Evolutionary conservation across 192 early-diverging fungal genomes (phyloP).

Genomic region (Spizellomyces sp.): DNA sequence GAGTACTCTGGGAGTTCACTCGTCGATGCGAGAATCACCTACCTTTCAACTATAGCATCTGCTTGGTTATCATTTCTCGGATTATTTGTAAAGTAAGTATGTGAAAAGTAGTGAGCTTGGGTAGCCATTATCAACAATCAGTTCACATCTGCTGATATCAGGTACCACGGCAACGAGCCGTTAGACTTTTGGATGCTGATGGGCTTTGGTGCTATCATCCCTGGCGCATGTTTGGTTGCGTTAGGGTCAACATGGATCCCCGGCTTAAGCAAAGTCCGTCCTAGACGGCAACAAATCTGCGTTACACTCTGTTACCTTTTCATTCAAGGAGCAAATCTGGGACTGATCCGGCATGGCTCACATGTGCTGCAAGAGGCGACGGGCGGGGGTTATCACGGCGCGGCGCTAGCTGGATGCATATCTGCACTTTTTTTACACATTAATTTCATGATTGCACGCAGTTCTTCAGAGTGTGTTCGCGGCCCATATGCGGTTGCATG

Average conservation of each 20-base stretch:
- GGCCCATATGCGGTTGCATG: neutral
- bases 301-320: neutral
- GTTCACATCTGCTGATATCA: too few relatives aligned
- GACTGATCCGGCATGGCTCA: neutral
- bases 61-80: too few relatives aligned
- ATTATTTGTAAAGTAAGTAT: too few relatives aligned
- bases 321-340: neutral
- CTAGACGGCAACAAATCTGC: slow-evolving; percentile 1
- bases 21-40: too few relatives aligned
- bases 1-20: too few relatives aligned
- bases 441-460: slow-evolving; percentile 2
- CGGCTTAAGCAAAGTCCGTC: neutral
- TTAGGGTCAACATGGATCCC: neutral
- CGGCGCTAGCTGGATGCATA: neutral
- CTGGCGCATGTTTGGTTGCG: neutral
- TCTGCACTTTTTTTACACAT: neutral
- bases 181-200: neutral
- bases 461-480: neutral
- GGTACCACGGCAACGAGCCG: too few relatives aligned
- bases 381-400: neutral
- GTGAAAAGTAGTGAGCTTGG: too few relatives aligned
- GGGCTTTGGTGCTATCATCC: neutral
- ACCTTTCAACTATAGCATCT: too few relatives aligned
- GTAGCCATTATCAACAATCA: too few relatives aligned
- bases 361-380: neutral